Base-by-base conservation (phyloP, 768 basidiomycete genomes). In the Tulasnella sp. region DNA sequence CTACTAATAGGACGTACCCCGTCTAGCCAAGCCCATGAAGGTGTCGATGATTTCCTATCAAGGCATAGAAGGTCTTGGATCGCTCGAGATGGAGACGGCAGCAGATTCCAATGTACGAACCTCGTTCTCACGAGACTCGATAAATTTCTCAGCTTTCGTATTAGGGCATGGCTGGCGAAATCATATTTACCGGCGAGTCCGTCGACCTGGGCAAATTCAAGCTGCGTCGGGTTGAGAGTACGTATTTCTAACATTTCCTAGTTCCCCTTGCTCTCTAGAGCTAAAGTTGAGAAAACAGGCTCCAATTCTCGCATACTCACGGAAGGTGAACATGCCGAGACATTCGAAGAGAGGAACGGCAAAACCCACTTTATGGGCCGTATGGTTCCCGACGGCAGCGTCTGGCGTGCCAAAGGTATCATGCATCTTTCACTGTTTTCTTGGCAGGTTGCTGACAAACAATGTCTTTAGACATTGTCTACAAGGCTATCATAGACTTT, bases 371-470 rank as follows among this genome's bases (percentile, higher is more conserved):
- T 89, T 82, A 79, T 91, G 0, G 95, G 94, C 2, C 87, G 89
- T 38, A 88, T 89, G 24, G 86, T 92, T 18, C 86, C 89, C 9
- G 84, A 89, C 6, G 93, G 91, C 19, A 87, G 89, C 31, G 86
- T 95, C n/a, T 97, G 96, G 96, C 88, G 91, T 86, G 94, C 94
- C 2, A 94, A 92, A 88, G 93, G 95, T 93, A 18, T 12, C 31
- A 10, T 14, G 27, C 31, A 7, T 68, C 10, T 7, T 36, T 36
- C 31, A 18, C 34, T 18, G 80, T 24, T 24, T 5, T 76, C n/a
- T 34, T 44, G 27, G 40, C 36, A 2, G 71, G 79, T 44, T 40
- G 6, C 44, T 40, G 62, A 31, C 46, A 73, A 71, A 80, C 27
- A 38, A 9, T 18, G 72, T 75, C 39, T 68, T 0, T 81, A 96